phyloP scores from a whole-genome alignment of 345 rosid species.

The Lepidium didymum region DNA sequence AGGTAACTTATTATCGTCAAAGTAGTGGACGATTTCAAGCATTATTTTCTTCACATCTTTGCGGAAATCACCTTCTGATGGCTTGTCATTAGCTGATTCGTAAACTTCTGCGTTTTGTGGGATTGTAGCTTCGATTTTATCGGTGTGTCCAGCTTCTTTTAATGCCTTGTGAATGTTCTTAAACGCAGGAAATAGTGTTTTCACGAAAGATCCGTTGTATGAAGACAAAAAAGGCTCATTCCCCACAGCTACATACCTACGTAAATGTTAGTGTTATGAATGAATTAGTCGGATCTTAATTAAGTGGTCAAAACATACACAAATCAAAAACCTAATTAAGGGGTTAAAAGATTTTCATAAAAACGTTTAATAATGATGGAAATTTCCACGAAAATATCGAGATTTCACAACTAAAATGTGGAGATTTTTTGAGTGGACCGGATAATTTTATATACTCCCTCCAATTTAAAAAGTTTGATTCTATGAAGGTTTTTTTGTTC shows the following conservation, averaged over 20 bases:
- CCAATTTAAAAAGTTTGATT: too few species aligned
- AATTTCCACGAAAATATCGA: too few species aligned
- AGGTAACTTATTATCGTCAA: constrained; percentile 40
- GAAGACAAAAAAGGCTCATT: constrained; percentile 73
- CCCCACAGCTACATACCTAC: constrained; percentile 82
- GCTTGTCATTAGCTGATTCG: constrained; percentile 40
- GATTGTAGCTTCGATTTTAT: constrained; percentile 51
- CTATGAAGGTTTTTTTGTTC: too few species aligned
- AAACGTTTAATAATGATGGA: too few species aligned
- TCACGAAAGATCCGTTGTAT: constrained; percentile 48
- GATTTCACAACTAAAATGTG: too few species aligned
- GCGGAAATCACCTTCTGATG: constrained; percentile 65
- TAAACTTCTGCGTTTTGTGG: constrained; percentile 85
- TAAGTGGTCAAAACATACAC: too few species aligned
- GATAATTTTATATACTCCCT: too few species aligned
- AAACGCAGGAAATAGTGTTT: constrained; percentile 53
- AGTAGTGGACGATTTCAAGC: constrained; percentile 37
- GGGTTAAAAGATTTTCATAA: too few species aligned
- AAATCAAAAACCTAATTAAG: too few species aligned
- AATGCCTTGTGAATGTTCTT: constrained; percentile 66
- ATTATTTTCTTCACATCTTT: constrained; percentile 38
- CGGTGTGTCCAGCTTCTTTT: constrained; percentile 44
- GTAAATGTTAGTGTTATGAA: not conserved
- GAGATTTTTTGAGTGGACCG: too few species aligned
- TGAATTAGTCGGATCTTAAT: not conserved